These are phyloP conservation scores for Entomortierella beljakovae DNA, from an alignment of 192 early-diverging fungal species.

Conservation along the genomic window DNA sequence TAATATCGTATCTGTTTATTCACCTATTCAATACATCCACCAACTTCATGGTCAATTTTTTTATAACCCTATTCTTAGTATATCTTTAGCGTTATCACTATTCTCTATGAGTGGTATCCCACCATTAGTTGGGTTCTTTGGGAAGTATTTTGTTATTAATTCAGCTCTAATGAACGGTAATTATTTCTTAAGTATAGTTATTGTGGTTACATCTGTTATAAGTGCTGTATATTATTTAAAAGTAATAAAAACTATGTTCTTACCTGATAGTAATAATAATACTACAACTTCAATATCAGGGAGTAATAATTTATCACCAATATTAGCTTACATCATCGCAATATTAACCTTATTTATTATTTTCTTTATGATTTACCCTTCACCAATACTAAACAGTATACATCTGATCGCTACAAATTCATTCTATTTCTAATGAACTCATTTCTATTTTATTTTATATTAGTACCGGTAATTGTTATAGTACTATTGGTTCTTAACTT, in stretches of 20 bases:
- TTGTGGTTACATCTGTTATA: conserved; percentile 52
- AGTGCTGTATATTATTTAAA: conserved; percentile 59
- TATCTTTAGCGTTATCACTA: conserved; percentile 65
- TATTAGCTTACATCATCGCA: conserved; percentile 35
- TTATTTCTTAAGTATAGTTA: conserved; percentile 63
- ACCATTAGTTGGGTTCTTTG: conserved; percentile 56
- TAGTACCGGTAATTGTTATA: conserved; percentile 64
- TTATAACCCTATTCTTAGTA: conserved; percentile 69
- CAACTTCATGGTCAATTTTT: conserved; percentile 66
- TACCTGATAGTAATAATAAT: conserved; percentile 60
- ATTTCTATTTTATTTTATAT: conserved; percentile 66
- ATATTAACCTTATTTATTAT: conserved; percentile 61
- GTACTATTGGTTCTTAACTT: conserved; percentile 65
- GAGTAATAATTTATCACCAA: conserved; percentile 32
- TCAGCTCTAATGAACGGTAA: conserved; percentile 65
- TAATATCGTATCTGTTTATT: conserved; percentile 60
- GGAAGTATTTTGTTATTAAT: conserved; percentile 65
- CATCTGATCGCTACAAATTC: conserved; percentile 63
- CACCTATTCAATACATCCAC: conserved; percentile 70
- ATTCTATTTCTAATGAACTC: conserved; percentile 67
- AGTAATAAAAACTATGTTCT: conserved; percentile 62
- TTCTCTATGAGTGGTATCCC: conserved; percentile 62
- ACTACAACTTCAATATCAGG: conserved; percentile 39
- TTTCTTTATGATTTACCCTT: conserved; percentile 66
- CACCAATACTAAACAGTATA: conserved; percentile 55